phyloP scores from a whole-genome alignment of 2,329 filamentous ascomycete genomes.

The Fusarium annulatum region DNA sequence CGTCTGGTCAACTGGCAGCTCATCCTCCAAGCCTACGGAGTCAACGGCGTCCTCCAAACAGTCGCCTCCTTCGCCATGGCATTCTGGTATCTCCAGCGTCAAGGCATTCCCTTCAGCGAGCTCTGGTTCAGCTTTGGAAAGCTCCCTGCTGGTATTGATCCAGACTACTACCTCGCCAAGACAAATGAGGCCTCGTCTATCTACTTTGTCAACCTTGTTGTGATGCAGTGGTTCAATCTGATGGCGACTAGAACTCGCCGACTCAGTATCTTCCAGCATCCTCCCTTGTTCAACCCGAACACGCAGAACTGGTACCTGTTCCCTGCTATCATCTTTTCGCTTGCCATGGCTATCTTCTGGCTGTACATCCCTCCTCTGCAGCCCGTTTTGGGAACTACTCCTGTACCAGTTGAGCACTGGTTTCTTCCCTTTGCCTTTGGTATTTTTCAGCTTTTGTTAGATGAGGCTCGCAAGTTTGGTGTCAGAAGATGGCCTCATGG shows the following conservation, averaged over 20 bases:
- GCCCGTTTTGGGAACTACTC: constrained; percentile 66
- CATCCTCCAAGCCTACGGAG: constrained; percentile 77
- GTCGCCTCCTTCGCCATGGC: constrained; percentile 71
- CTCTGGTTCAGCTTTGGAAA: constrained; percentile 76
- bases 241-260: constrained; percentile 74
- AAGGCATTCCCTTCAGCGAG: constrained; percentile 71
- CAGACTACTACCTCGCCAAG: constrained; percentile 64
- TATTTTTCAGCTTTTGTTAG: background rate
- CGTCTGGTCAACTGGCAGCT: constrained; percentile 79
- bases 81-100: constrained; percentile 72
- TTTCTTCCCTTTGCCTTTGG: constrained; percentile 82
- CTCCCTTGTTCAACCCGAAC: constrained; percentile 71
- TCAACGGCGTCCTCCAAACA: constrained; percentile 74
- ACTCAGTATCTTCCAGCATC: constrained; percentile 77
- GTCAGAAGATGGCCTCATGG: background rate
- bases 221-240: constrained; percentile 85
- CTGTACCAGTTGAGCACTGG: constrained; percentile 78
- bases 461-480: constrained; percentile 4
- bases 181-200: constrained; percentile 76
- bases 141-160: constrained; percentile 60
- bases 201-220: constrained; percentile 83
- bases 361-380: constrained; percentile 75
- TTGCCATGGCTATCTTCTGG: constrained; percentile 77
- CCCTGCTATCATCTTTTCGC: constrained; percentile 75
- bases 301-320: constrained; percentile 77